These are phyloP conservation scores for Kalanchoe fedtschenkoi DNA, from an alignment of 164 flowering plant species.

Conservation along the genomic window DNA sequence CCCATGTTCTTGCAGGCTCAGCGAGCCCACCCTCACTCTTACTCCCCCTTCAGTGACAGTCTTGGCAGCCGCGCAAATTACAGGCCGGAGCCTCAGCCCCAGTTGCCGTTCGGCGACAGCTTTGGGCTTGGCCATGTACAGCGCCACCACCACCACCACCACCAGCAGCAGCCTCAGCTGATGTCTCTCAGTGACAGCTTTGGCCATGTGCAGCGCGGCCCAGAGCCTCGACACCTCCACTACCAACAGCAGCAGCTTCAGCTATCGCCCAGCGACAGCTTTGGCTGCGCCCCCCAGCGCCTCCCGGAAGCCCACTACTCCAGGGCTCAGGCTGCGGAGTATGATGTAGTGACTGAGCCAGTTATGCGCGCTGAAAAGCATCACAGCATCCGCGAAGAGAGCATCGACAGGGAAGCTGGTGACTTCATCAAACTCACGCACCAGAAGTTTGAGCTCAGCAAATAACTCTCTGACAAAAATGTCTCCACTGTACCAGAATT, in stretches of 20 bases:
- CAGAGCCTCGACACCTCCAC: background rate
- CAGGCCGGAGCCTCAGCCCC: slow-evolving; percentile 1
- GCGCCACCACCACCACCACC: too few species aligned
- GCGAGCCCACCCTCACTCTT: too few species aligned
- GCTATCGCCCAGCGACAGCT: background rate
- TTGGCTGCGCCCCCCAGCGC: too few species aligned
- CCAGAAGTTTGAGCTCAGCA: background rate
- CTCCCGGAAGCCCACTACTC: background rate
- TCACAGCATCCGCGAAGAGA: background rate
- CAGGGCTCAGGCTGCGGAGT: background rate
- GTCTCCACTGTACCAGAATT: background rate
- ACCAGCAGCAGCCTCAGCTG: slow-evolving; percentile 1
- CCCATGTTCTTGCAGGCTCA: too few species aligned
- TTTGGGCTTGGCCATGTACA: too few species aligned
- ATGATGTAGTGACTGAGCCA: background rate
- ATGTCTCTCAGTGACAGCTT: background rate
- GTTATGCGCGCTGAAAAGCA: background rate
- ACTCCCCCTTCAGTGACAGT: background rate
- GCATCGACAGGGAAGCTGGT: too few species aligned
- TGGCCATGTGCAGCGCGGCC: background rate
- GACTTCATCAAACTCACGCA: background rate
- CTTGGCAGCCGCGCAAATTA: background rate
- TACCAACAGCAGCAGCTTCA: background rate
- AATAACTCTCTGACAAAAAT: background rate
- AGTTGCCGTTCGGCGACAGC: background rate